Conservation (phyloP, 768 basidiomycete genomes). For the Antrodiella citrinella region DNA sequence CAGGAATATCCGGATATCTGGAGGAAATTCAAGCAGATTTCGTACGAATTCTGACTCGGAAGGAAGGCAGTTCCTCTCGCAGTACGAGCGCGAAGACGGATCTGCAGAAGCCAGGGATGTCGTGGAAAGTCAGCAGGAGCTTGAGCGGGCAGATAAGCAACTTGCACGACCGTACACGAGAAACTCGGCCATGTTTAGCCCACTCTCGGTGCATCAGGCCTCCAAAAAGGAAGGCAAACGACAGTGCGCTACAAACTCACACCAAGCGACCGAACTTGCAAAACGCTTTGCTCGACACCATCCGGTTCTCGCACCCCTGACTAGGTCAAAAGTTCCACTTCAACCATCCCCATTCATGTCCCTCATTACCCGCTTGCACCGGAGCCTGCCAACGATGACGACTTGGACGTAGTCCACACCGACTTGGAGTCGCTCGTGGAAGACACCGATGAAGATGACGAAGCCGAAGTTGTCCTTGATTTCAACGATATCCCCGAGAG, state of each 20-base stretch:
- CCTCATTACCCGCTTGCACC: not conserved
- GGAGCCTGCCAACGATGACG: not conserved
- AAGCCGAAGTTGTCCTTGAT: not conserved
- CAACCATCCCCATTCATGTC: not conserved
- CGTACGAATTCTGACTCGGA: not conserved
- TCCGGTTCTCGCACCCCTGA: not conserved
- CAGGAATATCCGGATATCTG: not conserved
- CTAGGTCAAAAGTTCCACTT: not conserved
- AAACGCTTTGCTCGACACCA: not conserved
- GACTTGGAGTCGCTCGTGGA: not conserved
- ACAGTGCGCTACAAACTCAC: not conserved
- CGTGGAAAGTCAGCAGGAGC: not conserved
- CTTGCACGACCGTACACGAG: not conserved
- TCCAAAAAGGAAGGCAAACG: not conserved
- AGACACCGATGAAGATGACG: not conserved
- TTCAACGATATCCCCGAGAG: not conserved
- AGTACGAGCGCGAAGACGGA: not conserved
- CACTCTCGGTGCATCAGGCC: not conserved
- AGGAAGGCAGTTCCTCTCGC: not conserved
- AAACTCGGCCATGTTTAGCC: not conserved
- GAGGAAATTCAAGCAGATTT: not conserved
- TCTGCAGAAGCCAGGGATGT: not conserved
- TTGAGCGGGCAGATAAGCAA: not conserved
- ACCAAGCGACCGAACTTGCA: not conserved
- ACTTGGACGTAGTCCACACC: not conserved